A percentile compares a stretch with the other conserved stretches of the same genome.
Evolutionary conservation across 1,139 yeast genomes (phyloP).

Genomic region (Saccharomyces hybrid): DNA sequence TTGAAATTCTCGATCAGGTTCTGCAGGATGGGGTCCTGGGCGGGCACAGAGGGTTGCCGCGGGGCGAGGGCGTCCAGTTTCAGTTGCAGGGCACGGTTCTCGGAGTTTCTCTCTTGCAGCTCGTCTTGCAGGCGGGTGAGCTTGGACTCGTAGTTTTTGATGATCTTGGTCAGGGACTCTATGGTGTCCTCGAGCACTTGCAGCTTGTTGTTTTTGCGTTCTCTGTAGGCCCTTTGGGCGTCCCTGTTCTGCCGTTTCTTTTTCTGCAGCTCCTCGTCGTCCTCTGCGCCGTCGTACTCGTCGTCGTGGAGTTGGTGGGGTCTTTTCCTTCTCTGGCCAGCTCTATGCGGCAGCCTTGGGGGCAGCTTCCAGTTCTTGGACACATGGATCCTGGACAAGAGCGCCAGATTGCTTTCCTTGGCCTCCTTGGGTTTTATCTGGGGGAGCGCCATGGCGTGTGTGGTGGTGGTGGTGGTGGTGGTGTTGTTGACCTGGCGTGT

Average conservation of each 20-base stretch:
- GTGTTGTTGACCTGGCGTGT: too few species aligned
- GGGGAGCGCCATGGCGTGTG: not conserved
- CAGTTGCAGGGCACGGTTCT: not conserved
- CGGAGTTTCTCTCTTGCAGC: not conserved
- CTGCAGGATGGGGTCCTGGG: not conserved
- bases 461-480: too few species aligned
- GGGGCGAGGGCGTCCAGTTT: not conserved
- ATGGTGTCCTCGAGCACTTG: constrained; percentile 51
- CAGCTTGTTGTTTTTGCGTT: constrained; percentile 36
- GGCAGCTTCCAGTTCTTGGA: constrained; percentile 6
- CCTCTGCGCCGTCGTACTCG: too few species aligned
- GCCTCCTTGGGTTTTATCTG: constrained; percentile 4
- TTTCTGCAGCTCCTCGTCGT: too few species aligned
- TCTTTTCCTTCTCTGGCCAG: not conserved
- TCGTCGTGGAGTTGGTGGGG: not conserved
- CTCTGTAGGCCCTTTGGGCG: constrained; percentile 80
- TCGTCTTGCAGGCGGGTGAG: not conserved
- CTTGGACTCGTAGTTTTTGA: constrained; percentile 37
- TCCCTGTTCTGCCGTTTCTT: constrained; percentile 85
- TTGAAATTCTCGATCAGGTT: not conserved
- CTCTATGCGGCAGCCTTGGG: not conserved
- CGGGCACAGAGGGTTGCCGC: not conserved
- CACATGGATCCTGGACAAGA: constrained; percentile 5
- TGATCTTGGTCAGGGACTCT: constrained; percentile 59
- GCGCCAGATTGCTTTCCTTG: not conserved